A percentile compares a stretch with the other conserved stretches of the same genome.
These are phyloP conservation scores for Domatiomyces globalis DNA, from an alignment of 2,329 filamentous ascomycete genomes.

Conservation along the genomic window DNA sequence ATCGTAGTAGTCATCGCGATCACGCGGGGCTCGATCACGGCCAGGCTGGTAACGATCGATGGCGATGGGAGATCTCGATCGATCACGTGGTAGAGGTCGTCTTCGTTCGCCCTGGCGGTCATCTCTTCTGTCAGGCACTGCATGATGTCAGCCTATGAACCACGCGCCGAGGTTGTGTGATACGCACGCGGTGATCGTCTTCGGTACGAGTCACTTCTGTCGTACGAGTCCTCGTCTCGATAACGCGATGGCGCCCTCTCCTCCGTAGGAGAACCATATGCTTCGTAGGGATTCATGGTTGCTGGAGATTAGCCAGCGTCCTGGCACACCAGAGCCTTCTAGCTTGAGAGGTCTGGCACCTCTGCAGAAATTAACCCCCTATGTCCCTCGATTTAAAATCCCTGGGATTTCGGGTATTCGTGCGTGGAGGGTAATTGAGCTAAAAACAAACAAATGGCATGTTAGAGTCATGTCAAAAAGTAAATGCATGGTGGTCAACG, in stretches of 20 bases:
- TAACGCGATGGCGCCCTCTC: slow-evolving; percentile 24
- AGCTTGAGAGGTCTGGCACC: neutral
- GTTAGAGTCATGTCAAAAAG: slow-evolving; percentile 14
- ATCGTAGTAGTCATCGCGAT: slow-evolving; percentile 22
- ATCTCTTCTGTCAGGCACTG: slow-evolving; percentile 25
- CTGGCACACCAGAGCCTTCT: neutral
- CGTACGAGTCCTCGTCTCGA: slow-evolving; percentile 29
- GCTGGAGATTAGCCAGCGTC: slow-evolving; percentile 1
- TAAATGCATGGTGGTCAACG: neutral
- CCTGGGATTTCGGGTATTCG: slow-evolving; percentile 6
- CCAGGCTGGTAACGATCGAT: slow-evolving; percentile 53
- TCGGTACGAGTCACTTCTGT: slow-evolving; percentile 29
- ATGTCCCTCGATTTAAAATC: neutral
- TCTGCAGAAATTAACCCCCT: neutral
- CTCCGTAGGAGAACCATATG: slow-evolving; percentile 28
- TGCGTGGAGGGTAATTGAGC: slow-evolving; percentile 6
- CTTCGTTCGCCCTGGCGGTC: slow-evolving; percentile 7
- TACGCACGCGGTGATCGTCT: slow-evolving; percentile 34
- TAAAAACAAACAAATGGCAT: slow-evolving; percentile 11
- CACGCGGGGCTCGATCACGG: slow-evolving; percentile 20
- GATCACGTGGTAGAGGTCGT: slow-evolving; percentile 29
- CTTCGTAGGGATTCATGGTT: slow-evolving; percentile 35
- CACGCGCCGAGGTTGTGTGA: neutral
- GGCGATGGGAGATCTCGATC: slow-evolving; percentile 47
- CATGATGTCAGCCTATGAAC: neutral